Evolutionary conservation across 495 filamentous ascomycete genomes (phyloP).

Genomic region (Trichocladium antarcticum): DNA sequence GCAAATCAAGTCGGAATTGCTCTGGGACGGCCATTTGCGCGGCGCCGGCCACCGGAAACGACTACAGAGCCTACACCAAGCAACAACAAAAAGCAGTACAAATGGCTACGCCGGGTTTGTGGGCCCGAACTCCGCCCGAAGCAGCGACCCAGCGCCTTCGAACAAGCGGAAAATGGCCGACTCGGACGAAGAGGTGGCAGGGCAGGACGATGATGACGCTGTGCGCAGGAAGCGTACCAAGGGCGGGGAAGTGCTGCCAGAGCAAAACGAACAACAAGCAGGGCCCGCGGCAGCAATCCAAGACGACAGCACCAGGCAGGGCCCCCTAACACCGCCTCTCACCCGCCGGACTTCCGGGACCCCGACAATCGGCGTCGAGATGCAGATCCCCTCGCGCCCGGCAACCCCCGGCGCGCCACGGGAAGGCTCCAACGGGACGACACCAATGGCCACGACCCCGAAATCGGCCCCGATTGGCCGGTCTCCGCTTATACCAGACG

Average conservation of each 20-base stretch:
- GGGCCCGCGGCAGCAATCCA: slow-evolving; percentile 9
- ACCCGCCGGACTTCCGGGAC: slow-evolving; percentile 28
- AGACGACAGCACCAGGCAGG: neutral
- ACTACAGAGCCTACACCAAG: slow-evolving; percentile 19
- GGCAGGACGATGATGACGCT: slow-evolving; percentile 30
- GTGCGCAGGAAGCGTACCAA: slow-evolving; percentile 35
- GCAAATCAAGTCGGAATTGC: slow-evolving; percentile 47
- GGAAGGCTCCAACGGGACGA: slow-evolving; percentile 7
- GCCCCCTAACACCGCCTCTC: slow-evolving; percentile 26
- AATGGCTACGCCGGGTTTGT: slow-evolving; percentile 12
- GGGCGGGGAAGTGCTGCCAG: slow-evolving; percentile 18
- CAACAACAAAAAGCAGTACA: slow-evolving; percentile 7
- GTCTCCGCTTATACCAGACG: slow-evolving; percentile 31
- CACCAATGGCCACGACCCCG: slow-evolving; percentile 27
- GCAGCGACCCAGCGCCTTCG: neutral
- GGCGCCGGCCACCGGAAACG: slow-evolving; percentile 37
- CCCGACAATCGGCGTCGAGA: slow-evolving; percentile 38
- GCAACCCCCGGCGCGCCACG: slow-evolving; percentile 36
- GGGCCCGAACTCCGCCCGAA: neutral
- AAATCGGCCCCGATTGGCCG: slow-evolving; percentile 24
- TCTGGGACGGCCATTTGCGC: slow-evolving; percentile 49
- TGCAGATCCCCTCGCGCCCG: slow-evolving; percentile 46
- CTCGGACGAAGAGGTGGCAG: slow-evolving; percentile 26
- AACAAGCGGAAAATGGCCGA: slow-evolving; percentile 36
- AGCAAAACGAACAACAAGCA: slow-evolving; percentile 3